These are phyloP conservation scores for Scalesia atractyloides DNA, from an alignment of 129 eudicot genomes.

Conservation along the genomic window DNA sequence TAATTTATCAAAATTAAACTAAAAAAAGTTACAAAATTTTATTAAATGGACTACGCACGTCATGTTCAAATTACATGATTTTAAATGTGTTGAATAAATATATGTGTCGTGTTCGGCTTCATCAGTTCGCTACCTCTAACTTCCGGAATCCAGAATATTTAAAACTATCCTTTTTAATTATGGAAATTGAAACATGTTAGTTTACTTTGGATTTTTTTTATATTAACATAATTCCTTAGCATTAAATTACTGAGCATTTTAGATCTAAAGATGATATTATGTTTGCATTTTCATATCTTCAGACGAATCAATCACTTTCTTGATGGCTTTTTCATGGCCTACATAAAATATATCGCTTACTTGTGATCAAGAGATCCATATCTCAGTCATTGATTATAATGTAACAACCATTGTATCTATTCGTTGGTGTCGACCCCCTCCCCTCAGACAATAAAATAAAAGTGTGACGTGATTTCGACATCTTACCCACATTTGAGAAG, in stretches of 20 bases:
- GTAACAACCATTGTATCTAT: conserved; percentile 13
- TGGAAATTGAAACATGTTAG: background rate
- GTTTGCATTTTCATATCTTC: background rate
- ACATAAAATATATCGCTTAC: conserved; percentile 3
- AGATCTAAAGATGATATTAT: conserved; percentile 7
- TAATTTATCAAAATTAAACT: no score
- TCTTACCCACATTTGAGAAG: conserved; percentile 12
- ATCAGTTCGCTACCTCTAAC: no score
- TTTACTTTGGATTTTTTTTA: background rate
- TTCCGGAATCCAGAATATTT: background rate
- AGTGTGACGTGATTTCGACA: conserved; percentile 16
- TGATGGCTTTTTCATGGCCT: conserved; percentile 16
- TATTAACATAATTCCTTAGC: background rate
- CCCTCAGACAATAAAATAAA: background rate
- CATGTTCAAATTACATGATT: no score
- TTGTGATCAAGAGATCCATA: background rate
- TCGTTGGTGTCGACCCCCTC: conserved; percentile 22
- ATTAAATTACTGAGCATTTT: background rate
- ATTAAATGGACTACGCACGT: no score
- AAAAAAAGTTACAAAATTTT: no score
- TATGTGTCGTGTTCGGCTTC: no score
- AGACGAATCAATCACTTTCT: background rate
- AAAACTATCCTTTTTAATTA: conserved; percentile 5
- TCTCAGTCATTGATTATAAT: conserved; percentile 6
- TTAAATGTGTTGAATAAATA: no score